phyloP scores from a whole-genome alignment of 2,329 filamentous ascomycete species.

The Dryadomyces quercivorus region DNA sequence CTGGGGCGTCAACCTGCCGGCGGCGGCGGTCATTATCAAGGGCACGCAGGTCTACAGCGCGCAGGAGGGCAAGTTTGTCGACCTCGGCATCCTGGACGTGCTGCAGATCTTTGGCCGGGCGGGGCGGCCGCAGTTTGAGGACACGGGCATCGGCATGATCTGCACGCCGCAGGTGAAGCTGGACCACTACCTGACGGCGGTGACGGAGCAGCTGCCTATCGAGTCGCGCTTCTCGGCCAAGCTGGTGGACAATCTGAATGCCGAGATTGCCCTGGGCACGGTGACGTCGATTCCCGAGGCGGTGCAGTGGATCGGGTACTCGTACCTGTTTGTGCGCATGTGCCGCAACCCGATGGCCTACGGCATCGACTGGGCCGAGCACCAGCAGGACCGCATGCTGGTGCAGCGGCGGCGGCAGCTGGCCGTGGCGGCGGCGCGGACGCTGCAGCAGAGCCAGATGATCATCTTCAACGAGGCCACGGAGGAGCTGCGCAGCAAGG shows the following conservation, averaged over 20 bases:
- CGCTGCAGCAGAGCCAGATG: slow-evolving; percentile 91
- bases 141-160: slow-evolving; percentile 96
- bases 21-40: slow-evolving; percentile 94
- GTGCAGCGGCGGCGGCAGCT: slow-evolving; percentile 77
- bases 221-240: slow-evolving; percentile 93
- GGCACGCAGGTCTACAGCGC: slow-evolving; percentile 95
- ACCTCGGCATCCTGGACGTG: slow-evolving; percentile 91
- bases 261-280: slow-evolving; percentile 84
- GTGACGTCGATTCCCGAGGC: slow-evolving; percentile 91
- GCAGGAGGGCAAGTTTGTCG: slow-evolving; percentile 91
- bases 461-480: slow-evolving; percentile 95
- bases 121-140: slow-evolving; percentile 93
- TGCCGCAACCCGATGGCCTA: slow-evolving; percentile 81
- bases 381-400: slow-evolving; percentile 74
- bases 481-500: slow-evolving; percentile 85
- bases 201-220: slow-evolving; percentile 93
- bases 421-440: slow-evolving; percentile 76
- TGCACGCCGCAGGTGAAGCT: slow-evolving; percentile 93
- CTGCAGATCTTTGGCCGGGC: slow-evolving; percentile 97
- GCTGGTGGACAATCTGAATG: slow-evolving; percentile 92
- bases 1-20: slow-evolving; percentile 97
- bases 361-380: slow-evolving; percentile 89
- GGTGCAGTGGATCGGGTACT: slow-evolving; percentile 95
- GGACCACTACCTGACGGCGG: slow-evolving; percentile 78
- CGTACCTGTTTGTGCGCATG: slow-evolving; percentile 96